These are phyloP conservation scores for Emergomyces orientalis DNA, from an alignment of 2,329 filamentous ascomycete species.

Conservation along the genomic window DNA sequence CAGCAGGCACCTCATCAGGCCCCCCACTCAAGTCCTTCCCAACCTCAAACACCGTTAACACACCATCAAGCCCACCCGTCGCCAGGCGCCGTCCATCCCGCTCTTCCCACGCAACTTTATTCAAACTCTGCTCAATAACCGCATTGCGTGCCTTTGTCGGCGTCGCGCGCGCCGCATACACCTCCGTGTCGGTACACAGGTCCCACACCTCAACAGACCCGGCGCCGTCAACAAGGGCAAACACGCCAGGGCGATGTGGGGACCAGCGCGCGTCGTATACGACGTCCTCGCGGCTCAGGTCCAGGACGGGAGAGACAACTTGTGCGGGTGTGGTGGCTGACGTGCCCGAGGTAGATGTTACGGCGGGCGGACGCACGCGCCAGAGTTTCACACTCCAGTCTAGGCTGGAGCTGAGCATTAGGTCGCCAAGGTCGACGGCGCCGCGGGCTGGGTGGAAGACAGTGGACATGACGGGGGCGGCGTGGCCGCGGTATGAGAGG, in stretches of 20 bases:
- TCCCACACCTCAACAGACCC: conserved; percentile 94
- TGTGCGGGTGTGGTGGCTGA: conserved; percentile 34
- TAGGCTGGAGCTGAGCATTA: conserved; percentile 82
- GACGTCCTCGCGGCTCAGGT: conserved; percentile 88
- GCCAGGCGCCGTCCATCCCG: conserved; percentile 79
- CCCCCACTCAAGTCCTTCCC: conserved; percentile 62
- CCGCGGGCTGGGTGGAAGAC: conserved; percentile 91
- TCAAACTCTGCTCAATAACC: conserved; percentile 74
- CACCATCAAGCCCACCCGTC: conserved; percentile 83
- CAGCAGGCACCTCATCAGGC: conserved; percentile 69
- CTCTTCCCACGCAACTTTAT: conserved; percentile 90
- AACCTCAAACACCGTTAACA: conserved; percentile 88
- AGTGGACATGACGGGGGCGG: conserved; percentile 89
- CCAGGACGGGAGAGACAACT: conserved; percentile 64
- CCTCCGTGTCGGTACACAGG: conserved; percentile 81
- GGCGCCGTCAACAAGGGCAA: conserved; percentile 86
- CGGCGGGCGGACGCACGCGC: conserved; percentile 60
- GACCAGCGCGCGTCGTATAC: conserved; percentile 97
- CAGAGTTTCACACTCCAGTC: conserved; percentile 98
- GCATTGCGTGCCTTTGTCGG: conserved; percentile 55
- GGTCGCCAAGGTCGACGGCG: conserved; percentile 84
- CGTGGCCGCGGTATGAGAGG: conserved; percentile 80
- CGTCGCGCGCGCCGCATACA: conserved; percentile 72
- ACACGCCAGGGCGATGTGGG: conserved; percentile 85
- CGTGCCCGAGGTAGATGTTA: conserved; percentile 27